These are phyloP conservation scores for Helotiales sp. DNA, from an alignment of 2,329 filamentous ascomycete genomes.

Conservation along the genomic window DNA sequence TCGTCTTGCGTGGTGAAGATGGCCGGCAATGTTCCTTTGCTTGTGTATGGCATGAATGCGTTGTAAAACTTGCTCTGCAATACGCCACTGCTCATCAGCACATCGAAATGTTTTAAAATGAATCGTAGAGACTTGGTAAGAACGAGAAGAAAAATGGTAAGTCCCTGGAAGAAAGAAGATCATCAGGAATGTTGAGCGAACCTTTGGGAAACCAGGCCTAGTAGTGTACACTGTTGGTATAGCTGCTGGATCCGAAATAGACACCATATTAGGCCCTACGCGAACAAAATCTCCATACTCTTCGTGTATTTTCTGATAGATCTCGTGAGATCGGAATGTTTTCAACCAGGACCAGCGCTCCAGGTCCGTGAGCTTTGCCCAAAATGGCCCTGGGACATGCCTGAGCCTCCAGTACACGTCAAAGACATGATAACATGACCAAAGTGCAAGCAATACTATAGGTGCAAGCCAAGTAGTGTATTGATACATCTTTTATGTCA, in stretches of 20 bases:
- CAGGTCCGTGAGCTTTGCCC: background rate
- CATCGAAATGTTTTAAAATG: too few relatives aligned
- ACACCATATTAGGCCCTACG: conserved; percentile 21
- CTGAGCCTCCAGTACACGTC: background rate
- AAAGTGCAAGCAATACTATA: too few relatives aligned
- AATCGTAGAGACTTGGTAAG: too few relatives aligned
- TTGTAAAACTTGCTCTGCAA: background rate
- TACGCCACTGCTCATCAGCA: background rate
- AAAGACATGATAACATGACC: background rate
- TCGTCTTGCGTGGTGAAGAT: conserved; percentile 37
- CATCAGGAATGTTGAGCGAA: too few relatives aligned
- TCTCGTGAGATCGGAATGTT: background rate
- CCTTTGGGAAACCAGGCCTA: too few relatives aligned
- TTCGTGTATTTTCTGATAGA: conserved; percentile 3
- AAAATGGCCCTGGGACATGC: background rate
- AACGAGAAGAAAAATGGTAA: too few relatives aligned
- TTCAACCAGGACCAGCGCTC: background rate
- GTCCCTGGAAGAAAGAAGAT: too few relatives aligned
- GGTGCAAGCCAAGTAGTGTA: too few relatives aligned
- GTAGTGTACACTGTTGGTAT: too few relatives aligned
- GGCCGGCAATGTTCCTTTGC: background rate
- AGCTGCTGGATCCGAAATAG: conserved; percentile 18
- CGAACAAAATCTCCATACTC: conserved; percentile 22
- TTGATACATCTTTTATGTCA: too few relatives aligned
- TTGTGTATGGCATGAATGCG: background rate